Conservation (phyloP, 768 basidiomycete species). For the Rhizopogon vinicolor region DNA sequence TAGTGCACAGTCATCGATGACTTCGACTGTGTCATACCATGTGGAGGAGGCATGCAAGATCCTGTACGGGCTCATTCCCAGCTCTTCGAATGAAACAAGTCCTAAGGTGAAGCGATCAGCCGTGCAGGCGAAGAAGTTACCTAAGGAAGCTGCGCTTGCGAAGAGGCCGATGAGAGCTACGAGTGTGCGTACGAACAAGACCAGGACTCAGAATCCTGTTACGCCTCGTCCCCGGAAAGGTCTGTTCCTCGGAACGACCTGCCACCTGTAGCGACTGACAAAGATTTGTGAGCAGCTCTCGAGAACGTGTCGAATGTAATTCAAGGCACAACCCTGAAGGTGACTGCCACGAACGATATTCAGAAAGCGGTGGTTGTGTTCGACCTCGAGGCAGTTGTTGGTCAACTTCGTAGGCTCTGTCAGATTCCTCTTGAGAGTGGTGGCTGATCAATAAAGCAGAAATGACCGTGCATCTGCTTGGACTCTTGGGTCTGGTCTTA, state of each 20-base stretch:
- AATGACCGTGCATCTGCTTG: constrained; percentile 56
- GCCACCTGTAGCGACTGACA: not conserved
- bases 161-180: constrained; percentile 10
- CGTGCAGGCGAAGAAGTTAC: constrained; percentile 36
- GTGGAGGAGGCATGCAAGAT: constrained; percentile 48
- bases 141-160: not conserved
- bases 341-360: not conserved
- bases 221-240: constrained; percentile 44
- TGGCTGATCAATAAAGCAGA: constrained; percentile 30
- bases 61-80: constrained; percentile 35
- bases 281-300: constrained; percentile 2
- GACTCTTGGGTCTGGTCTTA: constrained; percentile 62
- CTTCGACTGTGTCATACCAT: constrained; percentile 42
- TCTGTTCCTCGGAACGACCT: constrained; percentile 7
- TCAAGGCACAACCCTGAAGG: constrained; percentile 1
- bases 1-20: constrained; percentile 38
- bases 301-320: constrained; percentile 15
- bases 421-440: not conserved
- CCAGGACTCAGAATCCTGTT: constrained; percentile 28
- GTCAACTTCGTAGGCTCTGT: constrained; percentile 48
- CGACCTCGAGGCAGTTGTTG: constrained; percentile 32
- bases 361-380: constrained; percentile 8
- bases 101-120: constrained; percentile 12
- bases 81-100: constrained; percentile 15
- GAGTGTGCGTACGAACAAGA: constrained; percentile 13